These are phyloP conservation scores for Nyctanthes arbortristis DNA, from an alignment of 257 asterid species.

Conservation along the genomic window DNA sequence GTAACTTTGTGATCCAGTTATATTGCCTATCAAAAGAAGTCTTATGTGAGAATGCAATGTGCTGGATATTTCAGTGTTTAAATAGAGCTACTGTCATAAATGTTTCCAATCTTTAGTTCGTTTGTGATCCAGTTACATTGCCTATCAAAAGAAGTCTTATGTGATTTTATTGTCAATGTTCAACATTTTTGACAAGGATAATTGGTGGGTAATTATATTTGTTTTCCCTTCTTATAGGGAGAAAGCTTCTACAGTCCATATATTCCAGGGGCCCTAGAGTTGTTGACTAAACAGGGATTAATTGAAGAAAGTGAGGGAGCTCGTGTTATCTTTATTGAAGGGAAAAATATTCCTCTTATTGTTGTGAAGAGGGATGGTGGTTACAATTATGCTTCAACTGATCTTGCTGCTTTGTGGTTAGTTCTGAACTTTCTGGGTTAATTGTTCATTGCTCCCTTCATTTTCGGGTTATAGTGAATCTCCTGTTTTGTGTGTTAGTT, in stretches of 20 bases:
- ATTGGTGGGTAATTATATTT: not conserved
- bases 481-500: slow-evolving; percentile 12
- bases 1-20: too few species aligned
- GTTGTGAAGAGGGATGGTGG: slow-evolving; percentile 97
- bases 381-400: slow-evolving; percentile 92
- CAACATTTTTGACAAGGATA: not conserved
- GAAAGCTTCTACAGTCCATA: slow-evolving; percentile 94
- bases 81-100: not conserved
- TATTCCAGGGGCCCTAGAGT: slow-evolving; percentile 63
- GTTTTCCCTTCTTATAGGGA: slow-evolving; percentile 49
- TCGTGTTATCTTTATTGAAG: slow-evolving; percentile 86
- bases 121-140: not conserved
- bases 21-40: too few species aligned
- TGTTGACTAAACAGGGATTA: slow-evolving; percentile 61
- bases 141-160: not conserved
- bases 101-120: not conserved
- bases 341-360: slow-evolving; percentile 74
- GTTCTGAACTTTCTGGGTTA: slow-evolving; percentile 28
- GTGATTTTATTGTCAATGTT: not conserved
- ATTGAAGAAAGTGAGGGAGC: slow-evolving; percentile 95
- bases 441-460: not conserved
- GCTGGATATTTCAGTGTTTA: slow-evolving; percentile 3
- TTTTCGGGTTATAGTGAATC: slow-evolving; percentile 17
- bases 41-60: too few species aligned
- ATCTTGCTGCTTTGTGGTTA: slow-evolving; percentile 88